Conservation (phyloP, 768 basidiomycete species). For the Strobilomyces echinocephalus region DNA sequence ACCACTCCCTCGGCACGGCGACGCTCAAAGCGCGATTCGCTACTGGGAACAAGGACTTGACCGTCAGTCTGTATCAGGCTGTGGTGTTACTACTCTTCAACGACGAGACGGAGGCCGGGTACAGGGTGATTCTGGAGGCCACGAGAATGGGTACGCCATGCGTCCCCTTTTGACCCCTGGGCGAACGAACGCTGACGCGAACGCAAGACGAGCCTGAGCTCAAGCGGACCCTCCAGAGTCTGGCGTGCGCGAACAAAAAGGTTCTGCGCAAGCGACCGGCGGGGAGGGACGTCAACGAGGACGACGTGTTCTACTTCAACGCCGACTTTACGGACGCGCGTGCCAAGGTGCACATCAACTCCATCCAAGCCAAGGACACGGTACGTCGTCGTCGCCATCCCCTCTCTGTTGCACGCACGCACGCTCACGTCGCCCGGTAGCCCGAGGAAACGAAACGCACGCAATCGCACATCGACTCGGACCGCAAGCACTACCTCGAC, state of each 20-base stretch:
- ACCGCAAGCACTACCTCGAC: conserved; percentile 81
- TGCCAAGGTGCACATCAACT: conserved; percentile 85
- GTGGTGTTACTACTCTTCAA: conserved; percentile 87
- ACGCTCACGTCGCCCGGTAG: conserved; percentile 34
- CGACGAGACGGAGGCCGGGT: conserved; percentile 52
- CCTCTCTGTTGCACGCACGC: too few species aligned
- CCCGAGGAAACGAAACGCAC: conserved; percentile 82
- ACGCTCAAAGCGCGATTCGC: conserved; percentile 69
- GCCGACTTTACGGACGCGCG: conserved; percentile 74
- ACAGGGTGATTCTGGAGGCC: conserved; percentile 60
- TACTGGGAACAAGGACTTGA: conserved; percentile 73
- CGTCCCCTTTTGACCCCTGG: not conserved
- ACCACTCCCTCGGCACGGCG: conserved; percentile 81
- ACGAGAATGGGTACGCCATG: conserved; percentile 64
- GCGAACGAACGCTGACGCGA: not conserved
- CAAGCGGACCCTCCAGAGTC: conserved; percentile 81
- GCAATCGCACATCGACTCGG: conserved; percentile 78
- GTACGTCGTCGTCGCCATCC: conserved; percentile 41
- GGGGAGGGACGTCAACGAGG: conserved; percentile 71
- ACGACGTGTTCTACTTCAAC: conserved; percentile 80
- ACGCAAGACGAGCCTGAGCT: conserved; percentile 64
- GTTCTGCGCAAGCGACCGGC: conserved; percentile 77
- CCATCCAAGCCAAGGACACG: conserved; percentile 91
- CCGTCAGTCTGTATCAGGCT: conserved; percentile 87
- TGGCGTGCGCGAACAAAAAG: conserved; percentile 87